Conservation (phyloP, 257 asterid species). For the Capsicum rhomboideum region DNA sequence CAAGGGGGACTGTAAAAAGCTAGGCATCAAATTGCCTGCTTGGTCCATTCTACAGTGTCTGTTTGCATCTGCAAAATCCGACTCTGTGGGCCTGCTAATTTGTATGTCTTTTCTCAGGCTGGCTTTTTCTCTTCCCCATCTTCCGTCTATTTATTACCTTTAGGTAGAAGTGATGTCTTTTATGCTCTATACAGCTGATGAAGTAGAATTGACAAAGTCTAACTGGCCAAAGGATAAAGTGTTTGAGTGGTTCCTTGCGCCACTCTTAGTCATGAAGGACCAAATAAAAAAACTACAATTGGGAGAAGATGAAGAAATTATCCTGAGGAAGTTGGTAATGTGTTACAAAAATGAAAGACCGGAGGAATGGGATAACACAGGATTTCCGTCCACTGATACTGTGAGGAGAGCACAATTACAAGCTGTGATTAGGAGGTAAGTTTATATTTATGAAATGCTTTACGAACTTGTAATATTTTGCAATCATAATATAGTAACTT, state of each 20-base stretch:
- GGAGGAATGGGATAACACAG: slow-evolving; percentile 69
- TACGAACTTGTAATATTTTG: background rate
- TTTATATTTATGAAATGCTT: background rate
- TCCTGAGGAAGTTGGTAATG: slow-evolving; percentile 55
- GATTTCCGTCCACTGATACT: slow-evolving; percentile 56
- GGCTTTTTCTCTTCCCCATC: background rate
- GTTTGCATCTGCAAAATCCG: slow-evolving; percentile 53
- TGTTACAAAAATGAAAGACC: slow-evolving; percentile 47
- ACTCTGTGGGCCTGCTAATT: slow-evolving; percentile 54
- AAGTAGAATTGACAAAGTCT: slow-evolving; percentile 51
- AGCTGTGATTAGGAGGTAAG: slow-evolving; percentile 75
- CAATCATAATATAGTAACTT: background rate
- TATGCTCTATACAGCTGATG: slow-evolving; percentile 40
- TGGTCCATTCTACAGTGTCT: slow-evolving; percentile 77
- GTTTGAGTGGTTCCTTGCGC: slow-evolving; percentile 73
- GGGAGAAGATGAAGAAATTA: slow-evolving; percentile 46
- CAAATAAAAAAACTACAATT: slow-evolving; percentile 58
- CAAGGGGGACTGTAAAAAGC: slow-evolving; percentile 64
- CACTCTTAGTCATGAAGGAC: slow-evolving; percentile 80
- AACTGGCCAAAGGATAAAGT: slow-evolving; percentile 68
- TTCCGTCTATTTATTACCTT: background rate
- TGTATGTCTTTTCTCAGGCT: slow-evolving; percentile 29
- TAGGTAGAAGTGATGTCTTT: background rate
- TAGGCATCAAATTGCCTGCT: slow-evolving; percentile 74
- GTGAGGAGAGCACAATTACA: slow-evolving; percentile 83